Conservation (phyloP, 2,329 filamentous ascomycete species). For the Cercospora sp. region DNA sequence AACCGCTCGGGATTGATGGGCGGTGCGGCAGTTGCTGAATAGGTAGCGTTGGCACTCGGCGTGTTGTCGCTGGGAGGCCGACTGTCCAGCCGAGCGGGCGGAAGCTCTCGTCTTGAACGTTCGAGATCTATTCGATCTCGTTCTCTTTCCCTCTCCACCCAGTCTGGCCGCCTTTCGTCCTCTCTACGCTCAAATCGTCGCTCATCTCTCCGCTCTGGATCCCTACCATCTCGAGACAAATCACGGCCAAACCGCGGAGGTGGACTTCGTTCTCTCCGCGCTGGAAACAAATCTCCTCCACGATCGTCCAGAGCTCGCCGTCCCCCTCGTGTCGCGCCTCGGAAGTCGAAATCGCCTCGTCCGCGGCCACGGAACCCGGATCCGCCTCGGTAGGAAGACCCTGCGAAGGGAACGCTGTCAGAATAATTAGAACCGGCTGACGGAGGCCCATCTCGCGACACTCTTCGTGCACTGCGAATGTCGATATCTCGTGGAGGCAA, state of each 20-base stretch:
- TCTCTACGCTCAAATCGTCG: constrained; percentile 49
- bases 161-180: constrained; percentile 43
- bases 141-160: constrained; percentile 44
- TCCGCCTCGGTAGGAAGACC: constrained; percentile 42
- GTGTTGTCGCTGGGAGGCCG: constrained; percentile 32
- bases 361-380: constrained; percentile 49
- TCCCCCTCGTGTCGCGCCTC: constrained; percentile 48
- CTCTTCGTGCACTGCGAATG: constrained; percentile 65
- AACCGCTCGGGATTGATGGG: constrained; percentile 39
- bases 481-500: constrained; percentile 63
- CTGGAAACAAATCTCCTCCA: constrained; percentile 54
- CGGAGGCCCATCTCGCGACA: constrained; percentile 71
- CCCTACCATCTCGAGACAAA: constrained; percentile 41
- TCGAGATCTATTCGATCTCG: constrained; percentile 43
- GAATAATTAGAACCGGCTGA: constrained; percentile 71
- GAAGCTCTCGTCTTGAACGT: constrained; percentile 34
- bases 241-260: constrained; percentile 56
- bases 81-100: constrained; percentile 34
- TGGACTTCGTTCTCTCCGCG: constrained; percentile 52
- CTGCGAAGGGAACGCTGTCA: constrained; percentile 62
- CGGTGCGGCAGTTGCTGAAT: constrained; percentile 26
- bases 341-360: constrained; percentile 53
- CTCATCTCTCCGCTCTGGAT: constrained; percentile 46
- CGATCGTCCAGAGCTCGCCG: constrained; percentile 51
- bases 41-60: constrained; percentile 23